phyloP scores from a whole-genome alignment of 2,329 filamentous ascomycete genomes.

The Hypoxylon rubiginosum region DNA sequence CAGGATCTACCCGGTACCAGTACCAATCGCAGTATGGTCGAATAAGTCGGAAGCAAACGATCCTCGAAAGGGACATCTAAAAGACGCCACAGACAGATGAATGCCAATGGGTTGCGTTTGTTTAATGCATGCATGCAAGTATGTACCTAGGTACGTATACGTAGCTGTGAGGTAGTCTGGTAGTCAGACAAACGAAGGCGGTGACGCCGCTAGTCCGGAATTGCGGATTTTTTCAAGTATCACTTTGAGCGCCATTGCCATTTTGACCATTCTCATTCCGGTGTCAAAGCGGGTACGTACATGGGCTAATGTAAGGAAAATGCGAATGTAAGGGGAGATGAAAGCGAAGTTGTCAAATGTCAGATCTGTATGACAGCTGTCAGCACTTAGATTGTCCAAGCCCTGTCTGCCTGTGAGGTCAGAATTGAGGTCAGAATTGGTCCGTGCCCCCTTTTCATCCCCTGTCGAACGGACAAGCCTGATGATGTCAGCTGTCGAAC shows the following conservation, averaged over 20 bases:
- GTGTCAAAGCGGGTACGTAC: constrained; percentile 1
- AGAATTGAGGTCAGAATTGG: constrained; percentile 36
- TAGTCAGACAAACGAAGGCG: constrained; percentile 24
- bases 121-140: neutral
- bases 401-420: neutral
- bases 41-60: constrained; percentile 10
- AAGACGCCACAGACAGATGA: constrained; percentile 13
- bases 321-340: neutral
- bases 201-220: constrained; percentile 20
- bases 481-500: constrained; percentile 38
- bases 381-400: neutral
- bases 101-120: constrained; percentile 11
- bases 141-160: no score
- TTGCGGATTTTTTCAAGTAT: constrained; percentile 12
- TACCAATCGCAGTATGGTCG: constrained; percentile 14
- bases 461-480: constrained; percentile 12
- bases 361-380: neutral
- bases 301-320: neutral
- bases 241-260: no score
- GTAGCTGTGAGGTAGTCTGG: no score
- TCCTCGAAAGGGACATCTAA: constrained; percentile 22
- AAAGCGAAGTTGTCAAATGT: neutral
- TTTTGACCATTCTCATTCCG: neutral
- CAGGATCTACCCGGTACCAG: constrained; percentile 27
- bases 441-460: constrained; percentile 27